Evolutionary conservation across 2,329 filamentous ascomycete species (phyloP).

Genomic region (Calonectria naviculata): DNA sequence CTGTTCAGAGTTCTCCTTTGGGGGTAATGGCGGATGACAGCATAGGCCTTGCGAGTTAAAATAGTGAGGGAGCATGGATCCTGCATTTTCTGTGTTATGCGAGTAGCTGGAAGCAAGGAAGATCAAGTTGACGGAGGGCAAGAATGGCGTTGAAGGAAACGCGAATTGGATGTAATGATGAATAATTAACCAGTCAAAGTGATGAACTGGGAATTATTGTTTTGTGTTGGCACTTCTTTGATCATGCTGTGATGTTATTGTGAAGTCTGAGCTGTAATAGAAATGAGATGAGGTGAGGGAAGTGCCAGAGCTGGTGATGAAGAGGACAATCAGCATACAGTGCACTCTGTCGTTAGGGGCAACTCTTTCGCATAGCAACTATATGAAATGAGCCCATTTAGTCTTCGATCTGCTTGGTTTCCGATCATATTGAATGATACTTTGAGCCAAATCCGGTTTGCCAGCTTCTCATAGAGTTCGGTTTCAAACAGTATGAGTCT

Average conservation of each 20-base stretch:
- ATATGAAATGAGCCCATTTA: neutral
- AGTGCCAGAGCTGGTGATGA: too few species aligned
- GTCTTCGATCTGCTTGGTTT: neutral
- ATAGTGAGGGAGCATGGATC: neutral
- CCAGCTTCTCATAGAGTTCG: neutral
- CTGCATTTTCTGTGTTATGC: slow-evolving; percentile 10
- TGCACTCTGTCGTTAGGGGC: too few species aligned
- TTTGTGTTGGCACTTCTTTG: neutral
- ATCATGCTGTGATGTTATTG: neutral
- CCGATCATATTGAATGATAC: neutral
- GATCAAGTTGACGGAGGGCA: neutral
- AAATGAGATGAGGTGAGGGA: neutral
- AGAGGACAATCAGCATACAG: too few species aligned
- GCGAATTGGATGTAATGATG: slow-evolving; percentile 33
- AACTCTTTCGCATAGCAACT: too few species aligned
- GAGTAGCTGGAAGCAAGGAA: slow-evolving; percentile 1
- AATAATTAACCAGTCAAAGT: slow-evolving; percentile 34
- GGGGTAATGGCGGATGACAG: neutral
- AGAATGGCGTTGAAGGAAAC: slow-evolving; percentile 23
- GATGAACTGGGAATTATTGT: slow-evolving; percentile 13
- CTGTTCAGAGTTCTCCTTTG: neutral
- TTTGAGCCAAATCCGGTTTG: neutral
- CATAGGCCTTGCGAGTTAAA: neutral
- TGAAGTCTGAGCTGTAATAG: neutral
- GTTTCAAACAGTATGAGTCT: neutral